Evolutionary conservation across 2,329 filamentous ascomycete genomes (phyloP).

Genomic region (Paecilomyces formosus): DNA sequence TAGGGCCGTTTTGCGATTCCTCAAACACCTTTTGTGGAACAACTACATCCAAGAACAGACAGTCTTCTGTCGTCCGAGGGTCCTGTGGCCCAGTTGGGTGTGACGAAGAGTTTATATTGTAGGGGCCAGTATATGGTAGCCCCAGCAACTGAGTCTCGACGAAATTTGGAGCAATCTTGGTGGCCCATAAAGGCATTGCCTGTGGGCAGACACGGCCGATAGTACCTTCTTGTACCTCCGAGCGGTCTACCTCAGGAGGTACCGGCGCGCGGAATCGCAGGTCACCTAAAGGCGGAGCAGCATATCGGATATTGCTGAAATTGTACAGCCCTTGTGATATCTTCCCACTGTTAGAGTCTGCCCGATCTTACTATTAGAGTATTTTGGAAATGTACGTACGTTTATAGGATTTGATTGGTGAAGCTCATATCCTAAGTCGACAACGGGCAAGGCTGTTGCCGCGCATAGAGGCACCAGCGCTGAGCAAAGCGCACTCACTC

Average conservation of each 20-base stretch:
- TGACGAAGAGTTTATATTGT: not conserved
- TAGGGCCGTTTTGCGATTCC: not conserved
- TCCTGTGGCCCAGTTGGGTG: slow-evolving; percentile 1
- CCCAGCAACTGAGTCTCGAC: not conserved
- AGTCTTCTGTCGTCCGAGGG: slow-evolving; percentile 15
- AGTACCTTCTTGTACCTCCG: slow-evolving; percentile 34
- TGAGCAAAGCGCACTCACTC: not conserved
- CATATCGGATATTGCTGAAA: slow-evolving; percentile 49
- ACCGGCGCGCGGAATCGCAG: slow-evolving; percentile 42
- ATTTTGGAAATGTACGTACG: not conserved
- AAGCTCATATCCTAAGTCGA: not conserved
- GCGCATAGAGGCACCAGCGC: not conserved
- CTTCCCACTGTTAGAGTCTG: not conserved
- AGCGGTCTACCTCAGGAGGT: slow-evolving; percentile 32
- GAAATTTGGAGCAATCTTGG: not conserved
- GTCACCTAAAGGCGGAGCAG: slow-evolving; percentile 42
- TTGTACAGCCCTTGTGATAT: slow-evolving; percentile 31
- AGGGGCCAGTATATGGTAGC: not conserved
- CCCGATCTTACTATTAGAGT: not conserved
- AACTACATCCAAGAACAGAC: slow-evolving; percentile 17
- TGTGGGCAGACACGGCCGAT: slow-evolving; percentile 9
- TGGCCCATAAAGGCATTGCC: not conserved
- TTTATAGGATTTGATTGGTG: not conserved
- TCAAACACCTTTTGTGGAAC: slow-evolving; percentile 6
- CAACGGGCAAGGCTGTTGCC: not conserved